phyloP scores from a whole-genome alignment of 768 basidiomycete species.

The Suillus placidus region DNA sequence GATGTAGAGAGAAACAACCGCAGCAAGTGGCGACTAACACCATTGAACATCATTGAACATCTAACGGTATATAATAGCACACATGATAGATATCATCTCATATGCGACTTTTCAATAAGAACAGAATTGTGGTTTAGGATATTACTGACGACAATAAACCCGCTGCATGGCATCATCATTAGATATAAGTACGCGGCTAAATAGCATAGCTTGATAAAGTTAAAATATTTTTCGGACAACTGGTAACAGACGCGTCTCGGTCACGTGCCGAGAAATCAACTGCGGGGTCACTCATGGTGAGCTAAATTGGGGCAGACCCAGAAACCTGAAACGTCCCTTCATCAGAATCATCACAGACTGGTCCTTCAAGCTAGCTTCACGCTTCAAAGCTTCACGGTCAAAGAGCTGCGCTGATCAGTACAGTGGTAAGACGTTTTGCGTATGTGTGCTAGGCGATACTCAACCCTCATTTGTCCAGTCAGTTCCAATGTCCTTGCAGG shows the following conservation, averaged over 20 bases:
- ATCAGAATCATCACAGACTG: background rate
- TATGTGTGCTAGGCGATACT: background rate
- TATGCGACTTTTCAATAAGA: background rate
- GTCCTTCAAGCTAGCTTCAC: background rate
- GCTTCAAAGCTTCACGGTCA: background rate
- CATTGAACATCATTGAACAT: too few relatives aligned
- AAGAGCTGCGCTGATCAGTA: background rate
- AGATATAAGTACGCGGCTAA: too few relatives aligned
- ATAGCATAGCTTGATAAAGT: background rate
- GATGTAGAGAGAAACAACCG: too few relatives aligned
- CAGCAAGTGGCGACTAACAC: too few relatives aligned
- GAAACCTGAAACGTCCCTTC: constrained; percentile 12
- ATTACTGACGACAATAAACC: background rate
- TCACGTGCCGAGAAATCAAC: constrained; percentile 10
- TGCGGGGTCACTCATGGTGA: constrained; percentile 6
- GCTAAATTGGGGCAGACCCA: background rate
- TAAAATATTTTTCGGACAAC: background rate
- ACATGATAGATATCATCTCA: background rate
- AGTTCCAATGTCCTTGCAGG: constrained; percentile 69
- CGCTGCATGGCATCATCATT: too few relatives aligned
- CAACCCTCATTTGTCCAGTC: constrained; percentile 5
- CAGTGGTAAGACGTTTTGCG: background rate
- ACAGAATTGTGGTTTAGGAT: background rate
- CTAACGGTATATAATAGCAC: background rate
- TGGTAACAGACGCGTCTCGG: background rate